phyloP scores from a whole-genome alignment of 331 rosid genomes.

The Prunus yedoensis region DNA sequence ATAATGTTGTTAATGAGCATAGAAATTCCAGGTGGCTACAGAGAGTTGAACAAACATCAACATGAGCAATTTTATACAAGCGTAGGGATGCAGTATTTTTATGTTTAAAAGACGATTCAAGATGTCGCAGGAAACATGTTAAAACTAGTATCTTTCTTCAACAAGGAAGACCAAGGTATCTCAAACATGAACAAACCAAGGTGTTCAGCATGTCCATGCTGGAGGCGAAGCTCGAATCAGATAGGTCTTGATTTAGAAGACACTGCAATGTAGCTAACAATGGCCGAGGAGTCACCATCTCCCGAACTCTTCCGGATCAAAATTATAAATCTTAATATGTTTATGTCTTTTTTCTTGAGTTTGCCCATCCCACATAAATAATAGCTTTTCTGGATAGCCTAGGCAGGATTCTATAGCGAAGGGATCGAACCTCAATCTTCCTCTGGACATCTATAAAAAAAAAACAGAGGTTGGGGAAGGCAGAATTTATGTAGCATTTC shows the following conservation, averaged over 20 bases:
- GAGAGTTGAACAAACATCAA: too few relatives aligned
- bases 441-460: not conserved
- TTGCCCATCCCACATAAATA: not conserved
- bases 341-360: not conserved
- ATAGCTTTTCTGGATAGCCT: not conserved
- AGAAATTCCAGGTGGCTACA: too few relatives aligned
- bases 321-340: not conserved
- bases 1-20: too few relatives aligned
- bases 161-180: too few relatives aligned
- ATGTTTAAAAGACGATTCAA: too few relatives aligned
- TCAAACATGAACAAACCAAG: too few relatives aligned
- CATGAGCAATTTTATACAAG: too few relatives aligned
- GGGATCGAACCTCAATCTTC: slow-evolving; percentile 9
- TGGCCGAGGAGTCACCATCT: not conserved
- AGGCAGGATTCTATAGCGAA: not conserved
- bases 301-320: not conserved
- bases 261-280: not conserved
- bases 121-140: too few relatives aligned
- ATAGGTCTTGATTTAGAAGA: not conserved
- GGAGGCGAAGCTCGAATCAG: not conserved
- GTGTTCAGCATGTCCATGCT: too few relatives aligned
- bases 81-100: too few relatives aligned
- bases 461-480: not conserved
- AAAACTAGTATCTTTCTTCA: too few relatives aligned
- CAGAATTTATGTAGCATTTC: not conserved